Evolutionary conservation across 306 rosid species (phyloP).

Genomic region (Betula pendula): DNA sequence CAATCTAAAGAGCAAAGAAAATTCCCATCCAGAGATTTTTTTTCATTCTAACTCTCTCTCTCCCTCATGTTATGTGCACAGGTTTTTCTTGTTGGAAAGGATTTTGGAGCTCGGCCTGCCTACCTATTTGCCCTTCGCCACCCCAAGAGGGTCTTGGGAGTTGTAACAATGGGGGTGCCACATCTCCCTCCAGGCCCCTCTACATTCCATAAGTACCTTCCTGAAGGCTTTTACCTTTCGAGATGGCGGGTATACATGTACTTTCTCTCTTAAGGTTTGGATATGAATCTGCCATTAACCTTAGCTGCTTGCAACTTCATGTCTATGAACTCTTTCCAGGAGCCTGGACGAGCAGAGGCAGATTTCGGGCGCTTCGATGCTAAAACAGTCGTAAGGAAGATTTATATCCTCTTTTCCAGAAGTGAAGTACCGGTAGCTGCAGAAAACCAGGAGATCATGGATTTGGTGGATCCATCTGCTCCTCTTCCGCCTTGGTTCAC

Average conservation of each 20-base stretch:
- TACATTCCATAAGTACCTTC: conserved; percentile 25
- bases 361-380: conserved; percentile 83
- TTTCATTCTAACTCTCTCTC: background rate
- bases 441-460: conserved; percentile 84
- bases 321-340: conserved; percentile 33
- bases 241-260: conserved; percentile 58
- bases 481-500: conserved; percentile 83
- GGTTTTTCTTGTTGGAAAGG: conserved; percentile 77
- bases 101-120: conserved; percentile 65
- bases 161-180: conserved; percentile 71
- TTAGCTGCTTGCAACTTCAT: conserved; percentile 5
- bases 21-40: background rate
- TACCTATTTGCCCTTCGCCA: conserved; percentile 51
- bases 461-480: conserved; percentile 63
- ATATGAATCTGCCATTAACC: background rate
- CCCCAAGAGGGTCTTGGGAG: conserved; percentile 71
- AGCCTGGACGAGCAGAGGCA: conserved; percentile 82
- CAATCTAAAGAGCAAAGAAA: background rate
- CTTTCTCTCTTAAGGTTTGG: background rate
- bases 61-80: background rate
- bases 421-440: conserved; percentile 69
- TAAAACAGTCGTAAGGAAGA: conserved; percentile 60
- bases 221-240: conserved; percentile 77
- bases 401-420: conserved; percentile 73
- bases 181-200: conserved; percentile 45